phyloP scores from a whole-genome alignment of 139 green algal species.

The Chlamydomonas schloesseri region DNA sequence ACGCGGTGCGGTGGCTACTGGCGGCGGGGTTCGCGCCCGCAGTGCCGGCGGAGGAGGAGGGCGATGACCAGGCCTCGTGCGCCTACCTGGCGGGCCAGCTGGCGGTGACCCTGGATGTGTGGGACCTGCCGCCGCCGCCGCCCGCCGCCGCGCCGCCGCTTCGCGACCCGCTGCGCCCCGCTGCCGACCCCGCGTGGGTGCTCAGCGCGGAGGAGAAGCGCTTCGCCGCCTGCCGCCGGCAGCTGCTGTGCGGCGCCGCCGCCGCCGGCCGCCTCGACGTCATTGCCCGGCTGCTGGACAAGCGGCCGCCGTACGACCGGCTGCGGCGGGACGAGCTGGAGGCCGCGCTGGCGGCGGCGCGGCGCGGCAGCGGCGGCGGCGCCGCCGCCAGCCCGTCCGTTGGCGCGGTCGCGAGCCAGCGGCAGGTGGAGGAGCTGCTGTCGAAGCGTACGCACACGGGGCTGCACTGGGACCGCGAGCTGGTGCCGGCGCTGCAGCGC shows the following conservation, averaged over 20 bases:
- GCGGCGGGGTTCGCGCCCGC: neutral
- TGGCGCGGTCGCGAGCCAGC: neutral
- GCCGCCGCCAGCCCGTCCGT: no score
- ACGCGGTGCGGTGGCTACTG: constrained; percentile 20
- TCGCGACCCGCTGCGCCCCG: neutral
- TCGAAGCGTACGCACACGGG: neutral
- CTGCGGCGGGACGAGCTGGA: constrained; percentile 26
- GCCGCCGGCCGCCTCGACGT: constrained; percentile 5
- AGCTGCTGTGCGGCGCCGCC: constrained; percentile 39
- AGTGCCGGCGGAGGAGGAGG: neutral
- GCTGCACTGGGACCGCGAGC: neutral
- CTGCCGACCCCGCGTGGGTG: neutral
- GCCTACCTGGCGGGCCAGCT: constrained; percentile 19
- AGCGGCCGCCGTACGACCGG: constrained; percentile 6
- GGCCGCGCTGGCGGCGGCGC: neutral
- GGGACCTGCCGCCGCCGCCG: constrained; percentile 14
- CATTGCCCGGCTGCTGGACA: constrained; percentile 7
- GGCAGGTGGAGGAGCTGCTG: constrained; percentile 4
- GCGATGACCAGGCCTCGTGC: constrained; percentile 7
- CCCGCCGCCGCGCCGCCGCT: neutral
- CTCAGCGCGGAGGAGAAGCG: neutral
- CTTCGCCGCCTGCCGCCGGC: neutral
- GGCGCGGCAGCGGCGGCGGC: neutral
- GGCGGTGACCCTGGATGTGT: constrained; percentile 16
- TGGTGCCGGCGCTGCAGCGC: neutral